Base-by-base conservation (phyloP, 73 alveolate genomes). In the Halteria grandinella region DNA sequence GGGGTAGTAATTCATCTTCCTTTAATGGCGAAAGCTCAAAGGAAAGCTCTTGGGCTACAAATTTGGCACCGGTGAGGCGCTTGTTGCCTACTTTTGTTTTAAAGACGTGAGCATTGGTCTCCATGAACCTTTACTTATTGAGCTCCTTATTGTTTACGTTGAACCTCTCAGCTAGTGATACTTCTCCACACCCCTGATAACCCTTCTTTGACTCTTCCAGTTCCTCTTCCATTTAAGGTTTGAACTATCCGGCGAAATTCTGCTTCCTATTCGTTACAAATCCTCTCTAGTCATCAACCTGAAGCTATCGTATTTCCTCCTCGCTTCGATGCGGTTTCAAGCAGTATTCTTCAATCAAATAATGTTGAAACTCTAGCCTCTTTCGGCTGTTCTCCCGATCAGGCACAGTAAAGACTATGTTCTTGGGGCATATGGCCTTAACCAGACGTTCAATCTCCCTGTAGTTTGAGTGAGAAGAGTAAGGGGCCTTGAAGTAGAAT, bases 401-500 rank as follows among this genome's bases (percentile, higher is more conserved):
- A 12, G 55, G 57, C 0, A 77, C 88, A 15, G 37, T 62, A 29
- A 71, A 82, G 3, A 55, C 62, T 29, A 82, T 0, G 17, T 66
- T 71, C 37, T 58, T 84, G 10, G 97, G 97, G 23, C 55, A 49
- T 0, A 89, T 45, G 6, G 94, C 82, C 44, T 77, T 89, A 0
- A 89, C 92, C 17, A 85, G 73, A 12, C 84, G 23, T 59, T 79
- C 90, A 48, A 89, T 60, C 55, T 89, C 97, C 34, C 60, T 20
- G n/a, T 60, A 78, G 49, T 86, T 86, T n/a, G 93, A 83, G 62
- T 89, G 97, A 18, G 86, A 49, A 14, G 94, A 85, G 43, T 89
- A 89, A n/a, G 90, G 89, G 0, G 74, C 87, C 25, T 55, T 70
- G 60, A 82, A 70, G 20, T 66, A 51, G 49, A 45, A 51, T 4